Evolutionary conservation across 2,329 filamentous ascomycete species (phyloP).

Genomic region (Cercospora sp.): DNA sequence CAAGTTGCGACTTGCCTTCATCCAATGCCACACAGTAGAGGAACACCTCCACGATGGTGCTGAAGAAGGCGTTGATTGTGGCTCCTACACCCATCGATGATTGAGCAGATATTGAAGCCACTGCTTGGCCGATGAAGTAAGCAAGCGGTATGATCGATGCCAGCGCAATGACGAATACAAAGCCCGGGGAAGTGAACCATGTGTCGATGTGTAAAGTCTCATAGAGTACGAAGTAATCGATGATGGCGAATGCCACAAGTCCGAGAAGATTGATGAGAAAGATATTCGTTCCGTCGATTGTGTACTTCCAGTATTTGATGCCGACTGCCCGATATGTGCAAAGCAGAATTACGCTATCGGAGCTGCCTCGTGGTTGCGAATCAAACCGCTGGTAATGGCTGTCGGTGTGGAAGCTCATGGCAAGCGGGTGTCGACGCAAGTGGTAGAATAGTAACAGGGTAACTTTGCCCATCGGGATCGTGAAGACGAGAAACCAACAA

Average conservation of each 20-base stretch:
- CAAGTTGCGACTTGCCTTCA: constrained; percentile 87
- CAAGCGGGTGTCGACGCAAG: constrained; percentile 85
- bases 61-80: constrained; percentile 97
- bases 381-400: constrained; percentile 66
- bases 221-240: constrained; percentile 83
- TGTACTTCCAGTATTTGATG: constrained; percentile 98
- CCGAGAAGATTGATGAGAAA: constrained; percentile 97
- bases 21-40: constrained; percentile 92
- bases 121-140: constrained; percentile 98
- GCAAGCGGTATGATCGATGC: constrained; percentile 93
- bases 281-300: constrained; percentile 95
- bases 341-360: constrained; percentile 69
- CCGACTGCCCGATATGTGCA: constrained; percentile 97
- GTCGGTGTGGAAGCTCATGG: constrained; percentile 89
- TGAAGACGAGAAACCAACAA: constrained; percentile 97
- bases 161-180: constrained; percentile 80
- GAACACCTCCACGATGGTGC: constrained; percentile 94
- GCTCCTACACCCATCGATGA: constrained; percentile 98
- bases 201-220: constrained; percentile 67
- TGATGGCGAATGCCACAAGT: constrained; percentile 89
- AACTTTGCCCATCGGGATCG: constrained; percentile 97
- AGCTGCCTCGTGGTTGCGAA: constrained; percentile 58
- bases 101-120: constrained; percentile 96
- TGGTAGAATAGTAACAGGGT: constrained; percentile 88
- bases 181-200: constrained; percentile 76